A percentile compares a stretch with the other conserved stretches of the same genome.
These are phyloP conservation scores for Cryptosporidium muris DNA, from an alignment of 169 alveolate species.

Conservation along the genomic window DNA sequence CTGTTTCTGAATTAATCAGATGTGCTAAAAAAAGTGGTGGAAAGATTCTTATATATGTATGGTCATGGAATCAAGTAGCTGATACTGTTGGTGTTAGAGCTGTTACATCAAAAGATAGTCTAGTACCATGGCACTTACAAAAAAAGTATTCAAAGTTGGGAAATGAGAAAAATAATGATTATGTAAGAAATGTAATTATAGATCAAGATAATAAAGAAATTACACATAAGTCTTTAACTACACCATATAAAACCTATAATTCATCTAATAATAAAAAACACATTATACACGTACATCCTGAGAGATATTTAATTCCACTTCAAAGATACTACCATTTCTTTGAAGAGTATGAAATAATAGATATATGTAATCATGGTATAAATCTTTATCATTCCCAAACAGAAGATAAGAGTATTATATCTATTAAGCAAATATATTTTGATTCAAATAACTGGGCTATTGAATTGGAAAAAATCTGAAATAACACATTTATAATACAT, in stretches of 20 bases:
- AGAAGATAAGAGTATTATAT: not conserved
- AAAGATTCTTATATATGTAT: constrained; percentile 52
- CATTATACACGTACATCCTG: constrained; percentile 36
- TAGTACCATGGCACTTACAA: constrained; percentile 73
- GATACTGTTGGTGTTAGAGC: constrained; percentile 69
- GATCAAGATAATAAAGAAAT: not conserved
- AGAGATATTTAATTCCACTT: constrained; percentile 35
- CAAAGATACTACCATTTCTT: constrained; percentile 60
- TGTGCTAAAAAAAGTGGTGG: constrained; percentile 47
- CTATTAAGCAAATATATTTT: constrained; percentile 44
- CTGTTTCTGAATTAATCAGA: constrained; percentile 45
- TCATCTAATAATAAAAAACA: not conserved
- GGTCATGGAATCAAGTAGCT: constrained; percentile 70
- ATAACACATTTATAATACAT: not conserved
- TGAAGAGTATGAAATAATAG: constrained; percentile 42
- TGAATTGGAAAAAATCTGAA: constrained; percentile 8
- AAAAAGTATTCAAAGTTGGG: constrained; percentile 37
- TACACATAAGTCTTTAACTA: not conserved
- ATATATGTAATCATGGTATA: constrained; percentile 47
- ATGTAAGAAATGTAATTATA: not conserved
- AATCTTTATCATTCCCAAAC: not conserved
- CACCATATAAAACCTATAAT: no score
- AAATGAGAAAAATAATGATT: not conserved
- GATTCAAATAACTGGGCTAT: constrained; percentile 69
- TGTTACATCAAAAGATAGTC: constrained; percentile 49